Evolutionary conservation across 257 asterid species (phyloP).

Genomic region (Cynanchum wilfordii): DNA sequence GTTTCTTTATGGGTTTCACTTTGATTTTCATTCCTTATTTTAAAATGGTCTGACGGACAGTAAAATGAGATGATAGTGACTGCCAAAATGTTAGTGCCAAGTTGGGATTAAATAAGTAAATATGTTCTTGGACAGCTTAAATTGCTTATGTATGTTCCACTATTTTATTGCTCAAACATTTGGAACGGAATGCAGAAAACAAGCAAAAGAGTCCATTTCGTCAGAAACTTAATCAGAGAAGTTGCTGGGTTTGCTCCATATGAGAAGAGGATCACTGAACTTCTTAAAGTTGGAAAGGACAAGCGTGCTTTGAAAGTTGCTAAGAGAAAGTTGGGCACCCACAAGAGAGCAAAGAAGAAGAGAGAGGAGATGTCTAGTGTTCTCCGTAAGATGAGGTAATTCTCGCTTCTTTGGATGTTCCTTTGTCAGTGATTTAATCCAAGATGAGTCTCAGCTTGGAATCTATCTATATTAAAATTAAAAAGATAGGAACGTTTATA

Average conservation of each 20-base stretch:
- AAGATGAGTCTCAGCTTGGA: not conserved
- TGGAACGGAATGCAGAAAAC: slow-evolving; percentile 30
- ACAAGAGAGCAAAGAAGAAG: slow-evolving; percentile 55
- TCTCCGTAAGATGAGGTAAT: slow-evolving; percentile 48
- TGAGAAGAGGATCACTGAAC: slow-evolving; percentile 50
- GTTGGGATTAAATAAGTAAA: not conserved
- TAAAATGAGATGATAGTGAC: not conserved
- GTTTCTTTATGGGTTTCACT: not conserved
- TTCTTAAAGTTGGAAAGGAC: slow-evolving; percentile 52
- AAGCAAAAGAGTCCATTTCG: slow-evolving; percentile 45
- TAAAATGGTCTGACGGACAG: not conserved
- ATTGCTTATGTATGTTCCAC: not conserved
- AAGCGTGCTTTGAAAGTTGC: slow-evolving; percentile 49
- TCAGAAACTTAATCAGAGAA: slow-evolving; percentile 41
- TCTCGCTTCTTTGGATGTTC: not conserved
- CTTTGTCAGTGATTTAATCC: not conserved
- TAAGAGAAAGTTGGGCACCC: slow-evolving; percentile 50
- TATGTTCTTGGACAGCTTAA: not conserved
- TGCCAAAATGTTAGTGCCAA: not conserved
- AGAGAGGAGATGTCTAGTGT: slow-evolving; percentile 52
- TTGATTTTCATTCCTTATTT: not conserved
- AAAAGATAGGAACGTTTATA: not conserved
- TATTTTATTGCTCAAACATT: not conserved
- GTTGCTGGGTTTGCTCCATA: slow-evolving; percentile 59
- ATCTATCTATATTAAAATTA: not conserved